A percentile compares a stretch with the other conserved stretches of the same genome.
These are phyloP conservation scores for Phycomyces blakesleeanus DNA, from an alignment of 192 early-diverging fungal genomes.

Conservation along the genomic window DNA sequence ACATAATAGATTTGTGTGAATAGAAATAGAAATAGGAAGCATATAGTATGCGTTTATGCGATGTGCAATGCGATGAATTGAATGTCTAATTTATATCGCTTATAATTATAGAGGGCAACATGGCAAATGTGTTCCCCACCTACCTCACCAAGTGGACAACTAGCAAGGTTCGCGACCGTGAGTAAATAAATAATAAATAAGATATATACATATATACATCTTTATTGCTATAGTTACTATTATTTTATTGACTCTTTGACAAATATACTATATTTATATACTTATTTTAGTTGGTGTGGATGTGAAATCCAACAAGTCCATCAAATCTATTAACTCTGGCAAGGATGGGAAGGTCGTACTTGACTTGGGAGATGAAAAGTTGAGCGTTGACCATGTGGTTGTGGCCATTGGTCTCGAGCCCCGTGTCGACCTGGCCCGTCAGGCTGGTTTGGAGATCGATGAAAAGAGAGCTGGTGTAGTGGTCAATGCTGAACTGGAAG, in stretches of 20 bases:
- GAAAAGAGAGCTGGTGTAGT: constrained; percentile 53
- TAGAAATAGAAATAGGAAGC: too few relatives aligned
- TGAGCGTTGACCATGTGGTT: constrained; percentile 57
- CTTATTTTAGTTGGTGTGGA: constrained; percentile 53
- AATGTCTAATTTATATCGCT: too few relatives aligned
- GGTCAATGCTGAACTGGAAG: constrained; percentile 64
- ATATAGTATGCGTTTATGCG: too few relatives aligned
- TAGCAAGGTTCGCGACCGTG: constrained; percentile 36
- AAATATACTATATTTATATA: too few relatives aligned
- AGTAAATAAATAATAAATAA: too few relatives aligned
- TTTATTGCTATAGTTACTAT: too few relatives aligned
- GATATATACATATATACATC: too few relatives aligned
- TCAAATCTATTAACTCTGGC: constrained; percentile 33
- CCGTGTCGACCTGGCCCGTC: constrained; percentile 50
- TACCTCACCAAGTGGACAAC: constrained; percentile 65
- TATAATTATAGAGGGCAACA: constrained; percentile 48
- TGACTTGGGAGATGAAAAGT: constrained; percentile 30
- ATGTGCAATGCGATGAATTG: too few relatives aligned
- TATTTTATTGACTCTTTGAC: too few relatives aligned
- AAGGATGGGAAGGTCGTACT: constrained; percentile 40
- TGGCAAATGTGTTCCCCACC: constrained; percentile 55
- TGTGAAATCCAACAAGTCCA: constrained; percentile 35
- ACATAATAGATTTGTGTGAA: too few relatives aligned
- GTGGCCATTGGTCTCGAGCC: constrained; percentile 61
- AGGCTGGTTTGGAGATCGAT: constrained; percentile 61